These are phyloP conservation scores for Glarea lozoyensis DNA, from an alignment of 495 filamentous ascomycete species.

Conservation along the genomic window DNA sequence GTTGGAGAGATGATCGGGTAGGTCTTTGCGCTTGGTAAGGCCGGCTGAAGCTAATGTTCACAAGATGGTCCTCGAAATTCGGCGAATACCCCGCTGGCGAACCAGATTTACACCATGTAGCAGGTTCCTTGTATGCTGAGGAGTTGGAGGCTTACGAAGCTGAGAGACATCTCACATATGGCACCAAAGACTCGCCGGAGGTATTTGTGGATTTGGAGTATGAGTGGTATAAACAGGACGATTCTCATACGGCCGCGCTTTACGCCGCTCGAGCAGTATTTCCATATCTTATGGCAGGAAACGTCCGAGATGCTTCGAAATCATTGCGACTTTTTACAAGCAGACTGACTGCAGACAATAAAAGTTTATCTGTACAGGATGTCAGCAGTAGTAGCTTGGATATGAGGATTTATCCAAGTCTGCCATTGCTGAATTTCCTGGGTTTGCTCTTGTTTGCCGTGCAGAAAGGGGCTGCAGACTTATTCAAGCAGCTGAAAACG, in stretches of 20 bases:
- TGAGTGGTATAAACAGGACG: slow-evolving; percentile 85
- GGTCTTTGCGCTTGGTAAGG: slow-evolving; percentile 18
- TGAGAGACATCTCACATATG: slow-evolving; percentile 80
- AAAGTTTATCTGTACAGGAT: slow-evolving; percentile 64
- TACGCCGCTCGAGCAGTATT: slow-evolving; percentile 87
- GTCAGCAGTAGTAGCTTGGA: slow-evolving; percentile 70
- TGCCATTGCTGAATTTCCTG: slow-evolving; percentile 91
- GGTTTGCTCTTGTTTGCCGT: slow-evolving; percentile 73
- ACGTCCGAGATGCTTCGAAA: slow-evolving; percentile 79
- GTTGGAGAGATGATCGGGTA: slow-evolving; percentile 79
- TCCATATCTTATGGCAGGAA: slow-evolving; percentile 84
- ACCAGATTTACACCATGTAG: slow-evolving; percentile 90
- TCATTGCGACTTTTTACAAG: slow-evolving; percentile 72
- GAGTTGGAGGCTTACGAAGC: slow-evolving; percentile 88
- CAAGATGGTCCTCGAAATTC: slow-evolving; percentile 72
- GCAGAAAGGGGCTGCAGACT: slow-evolving; percentile 66
- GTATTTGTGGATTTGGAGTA: slow-evolving; percentile 76
- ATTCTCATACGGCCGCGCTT: slow-evolving; percentile 77
- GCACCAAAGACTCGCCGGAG: slow-evolving; percentile 81
- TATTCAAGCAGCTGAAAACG: slow-evolving; percentile 73
- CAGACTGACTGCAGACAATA: slow-evolving; percentile 58
- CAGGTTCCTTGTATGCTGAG: slow-evolving; percentile 78
- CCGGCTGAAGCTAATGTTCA: slow-evolving; percentile 7
- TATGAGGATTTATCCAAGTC: slow-evolving; percentile 70
- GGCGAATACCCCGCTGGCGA: slow-evolving; percentile 89